phyloP scores from a whole-genome alignment of 305 asterid genomes.

The Fraxinus albicans region DNA sequence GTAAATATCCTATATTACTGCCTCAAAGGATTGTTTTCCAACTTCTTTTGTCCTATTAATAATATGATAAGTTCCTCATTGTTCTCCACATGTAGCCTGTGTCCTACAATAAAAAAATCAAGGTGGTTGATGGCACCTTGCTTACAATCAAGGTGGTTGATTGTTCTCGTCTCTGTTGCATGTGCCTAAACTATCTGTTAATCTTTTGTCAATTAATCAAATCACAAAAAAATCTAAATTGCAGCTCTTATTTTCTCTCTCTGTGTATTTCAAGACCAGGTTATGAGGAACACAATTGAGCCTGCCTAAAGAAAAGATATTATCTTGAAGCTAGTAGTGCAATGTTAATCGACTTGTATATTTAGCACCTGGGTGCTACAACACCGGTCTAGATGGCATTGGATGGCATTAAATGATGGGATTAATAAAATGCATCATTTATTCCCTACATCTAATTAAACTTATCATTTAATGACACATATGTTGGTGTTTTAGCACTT shows the following conservation, averaged over 20 bases:
- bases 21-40: neutral
- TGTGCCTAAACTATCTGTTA: neutral
- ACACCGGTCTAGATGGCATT: neutral
- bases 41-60: neutral
- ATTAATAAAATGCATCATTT: neutral
- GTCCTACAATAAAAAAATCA: neutral
- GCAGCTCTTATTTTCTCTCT: neutral
- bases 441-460: neutral
- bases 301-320: neutral
- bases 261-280: neutral
- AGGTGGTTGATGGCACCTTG: neutral
- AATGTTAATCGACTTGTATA: neutral
- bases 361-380: neutral
- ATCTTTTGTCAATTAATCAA: neutral
- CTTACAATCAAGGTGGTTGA: neutral
- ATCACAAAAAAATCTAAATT: neutral
- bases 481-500: neutral
- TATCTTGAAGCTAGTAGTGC: neutral
- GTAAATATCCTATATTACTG: neutral
- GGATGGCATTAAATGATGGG: neutral
- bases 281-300: neutral
- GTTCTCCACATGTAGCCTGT: neutral
- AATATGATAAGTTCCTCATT: neutral
- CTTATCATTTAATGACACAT: neutral
- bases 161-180: neutral